Evolutionary conservation across 331 rosid genomes (phyloP).

Genomic region (Stylosanthes scabra): DNA sequence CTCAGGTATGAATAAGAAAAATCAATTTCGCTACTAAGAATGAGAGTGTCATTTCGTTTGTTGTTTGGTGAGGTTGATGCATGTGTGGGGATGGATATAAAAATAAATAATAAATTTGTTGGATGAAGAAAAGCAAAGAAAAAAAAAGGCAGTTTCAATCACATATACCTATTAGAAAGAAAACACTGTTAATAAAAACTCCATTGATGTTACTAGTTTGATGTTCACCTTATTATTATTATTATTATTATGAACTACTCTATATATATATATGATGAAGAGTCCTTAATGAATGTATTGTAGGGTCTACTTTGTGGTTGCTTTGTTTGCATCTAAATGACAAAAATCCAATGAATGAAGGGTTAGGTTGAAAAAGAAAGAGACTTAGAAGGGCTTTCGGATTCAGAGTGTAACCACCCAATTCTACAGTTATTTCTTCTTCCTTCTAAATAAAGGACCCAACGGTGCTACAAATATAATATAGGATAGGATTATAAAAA

Average conservation of each 20-base stretch:
- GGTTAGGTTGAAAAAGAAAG: constrained; percentile 49
- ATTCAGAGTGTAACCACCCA: constrained; percentile 19
- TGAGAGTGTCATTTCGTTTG: constrained; percentile 43
- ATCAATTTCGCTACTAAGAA: constrained; percentile 11
- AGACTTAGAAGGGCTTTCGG: constrained; percentile 41
- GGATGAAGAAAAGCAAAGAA: constrained; percentile 5
- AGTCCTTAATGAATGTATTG: constrained; percentile 1
- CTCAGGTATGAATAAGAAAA: constrained; percentile 15
- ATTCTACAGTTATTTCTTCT: constrained; percentile 23
- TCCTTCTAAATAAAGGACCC: constrained; percentile 45
- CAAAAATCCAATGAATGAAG: constrained; percentile 57
- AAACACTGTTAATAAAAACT: constrained; percentile 34
- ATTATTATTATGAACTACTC: too few species aligned
- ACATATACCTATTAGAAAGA: constrained; percentile 32
- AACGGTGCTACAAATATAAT: neutral
- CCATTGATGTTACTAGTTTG: constrained; percentile 35
- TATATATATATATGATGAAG: neutral
- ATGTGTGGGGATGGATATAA: neutral
- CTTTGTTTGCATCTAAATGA: constrained; percentile 54
- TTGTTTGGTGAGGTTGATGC: constrained; percentile 40
- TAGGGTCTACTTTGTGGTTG: constrained; percentile 52
- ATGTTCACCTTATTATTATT: constrained; percentile 13
- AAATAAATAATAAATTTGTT: neutral
- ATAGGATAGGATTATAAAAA: neutral
- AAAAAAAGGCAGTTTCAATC: constrained; percentile 30